Percentiles rank a stretch among this genome's conserved stretches.
These are phyloP conservation scores for Microbotryum lychnidis-dioicae DNA, from an alignment of 1,284 basidiomycete genomes.

Conservation along the genomic window DNA sequence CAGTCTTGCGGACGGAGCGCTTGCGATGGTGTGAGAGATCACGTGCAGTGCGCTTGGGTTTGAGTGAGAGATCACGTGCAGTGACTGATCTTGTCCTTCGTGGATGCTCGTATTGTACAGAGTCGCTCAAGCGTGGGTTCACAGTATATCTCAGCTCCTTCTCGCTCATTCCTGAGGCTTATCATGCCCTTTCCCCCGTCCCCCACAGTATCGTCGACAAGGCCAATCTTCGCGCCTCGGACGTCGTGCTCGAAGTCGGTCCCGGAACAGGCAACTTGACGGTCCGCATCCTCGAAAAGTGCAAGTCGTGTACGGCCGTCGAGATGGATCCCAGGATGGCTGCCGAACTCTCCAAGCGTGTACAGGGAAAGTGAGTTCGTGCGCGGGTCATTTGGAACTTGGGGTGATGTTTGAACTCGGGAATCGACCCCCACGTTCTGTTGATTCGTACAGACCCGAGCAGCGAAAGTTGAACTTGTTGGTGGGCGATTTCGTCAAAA, in stretches of 20 bases:
- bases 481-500: constrained; percentile 96
- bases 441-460: constrained; percentile 58
- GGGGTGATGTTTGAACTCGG: background rate
- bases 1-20: constrained; percentile 45
- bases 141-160: too few relatives aligned
- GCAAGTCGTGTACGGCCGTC: constrained; percentile 83
- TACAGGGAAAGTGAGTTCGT: constrained; percentile 88
- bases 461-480: constrained; percentile 90
- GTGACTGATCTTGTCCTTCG: too few relatives aligned
- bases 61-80: too few relatives aligned
- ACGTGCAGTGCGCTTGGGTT: too few relatives aligned
- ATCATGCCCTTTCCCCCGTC: background rate
- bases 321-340: constrained; percentile 99
- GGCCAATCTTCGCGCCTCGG: constrained; percentile 88
- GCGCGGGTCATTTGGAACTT: too few relatives aligned
- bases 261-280: constrained; percentile 98
- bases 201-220: constrained; percentile 45
- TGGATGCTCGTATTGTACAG: constrained; percentile 1
- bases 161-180: background rate
- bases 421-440: constrained; percentile 5
- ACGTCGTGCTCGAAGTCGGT: constrained; percentile 94
- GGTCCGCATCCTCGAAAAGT: constrained; percentile 85
- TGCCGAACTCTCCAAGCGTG: constrained; percentile 90
- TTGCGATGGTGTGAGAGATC: too few relatives aligned
- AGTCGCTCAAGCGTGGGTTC: constrained; percentile 25